phyloP scores from a whole-genome alignment of 2,329 filamentous ascomycete species.

The Calonectria montana region DNA sequence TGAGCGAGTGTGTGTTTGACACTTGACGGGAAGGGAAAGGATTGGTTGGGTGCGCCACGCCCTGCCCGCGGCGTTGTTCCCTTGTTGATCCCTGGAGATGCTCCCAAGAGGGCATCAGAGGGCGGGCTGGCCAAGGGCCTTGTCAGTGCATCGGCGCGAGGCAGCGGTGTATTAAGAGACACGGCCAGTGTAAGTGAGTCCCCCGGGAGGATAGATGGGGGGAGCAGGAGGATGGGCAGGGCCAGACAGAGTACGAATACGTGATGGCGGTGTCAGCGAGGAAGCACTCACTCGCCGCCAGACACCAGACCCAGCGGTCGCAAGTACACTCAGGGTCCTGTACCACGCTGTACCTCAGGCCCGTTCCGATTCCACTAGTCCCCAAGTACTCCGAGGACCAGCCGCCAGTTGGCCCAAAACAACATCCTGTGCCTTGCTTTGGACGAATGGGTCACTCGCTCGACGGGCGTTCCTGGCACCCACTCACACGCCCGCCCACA shows the following conservation, averaged over 20 bases:
- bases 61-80: neutral
- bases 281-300: neutral
- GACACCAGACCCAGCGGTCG: neutral
- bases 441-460: neutral
- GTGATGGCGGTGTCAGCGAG: slow-evolving; percentile 19
- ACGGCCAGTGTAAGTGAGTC: neutral
- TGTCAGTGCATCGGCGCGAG: neutral
- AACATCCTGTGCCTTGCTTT: slow-evolving; percentile 1
- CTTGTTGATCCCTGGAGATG: neutral
- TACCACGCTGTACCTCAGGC: slow-evolving; percentile 18
- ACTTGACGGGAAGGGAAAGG: slow-evolving; percentile 31
- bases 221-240: neutral
- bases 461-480: slow-evolving; percentile 9
- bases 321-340: slow-evolving; percentile 17
- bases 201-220: neutral
- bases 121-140: neutral
- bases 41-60: slow-evolving; percentile 26
- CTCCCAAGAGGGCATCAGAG: neutral
- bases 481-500: neutral
- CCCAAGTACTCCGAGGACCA: slow-evolving; percentile 5
- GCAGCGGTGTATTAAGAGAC: neutral
- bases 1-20: slow-evolving; percentile 18
- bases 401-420: neutral
- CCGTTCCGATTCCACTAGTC: neutral
- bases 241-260: slow-evolving; percentile 28